Evolutionary conservation across 2,329 filamentous ascomycete genomes (phyloP).

Genomic region (Epichloe amarillans): DNA sequence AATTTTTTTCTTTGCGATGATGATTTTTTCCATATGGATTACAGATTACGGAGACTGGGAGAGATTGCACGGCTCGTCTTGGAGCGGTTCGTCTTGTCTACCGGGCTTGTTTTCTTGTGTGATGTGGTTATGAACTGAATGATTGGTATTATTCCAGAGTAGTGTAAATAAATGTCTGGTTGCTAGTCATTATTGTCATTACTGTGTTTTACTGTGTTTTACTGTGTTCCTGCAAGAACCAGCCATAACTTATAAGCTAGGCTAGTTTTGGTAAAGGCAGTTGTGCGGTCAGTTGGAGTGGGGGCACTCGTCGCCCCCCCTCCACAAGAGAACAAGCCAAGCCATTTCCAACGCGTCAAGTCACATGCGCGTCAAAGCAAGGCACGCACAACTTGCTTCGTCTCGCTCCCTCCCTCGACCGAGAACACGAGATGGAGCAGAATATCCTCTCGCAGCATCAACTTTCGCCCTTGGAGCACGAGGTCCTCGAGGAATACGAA

Average conservation of each 20-base stretch:
- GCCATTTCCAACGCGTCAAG: no score
- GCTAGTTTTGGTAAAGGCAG: no score
- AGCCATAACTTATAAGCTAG: no score
- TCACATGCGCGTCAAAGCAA: no score
- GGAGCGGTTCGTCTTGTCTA: neutral
- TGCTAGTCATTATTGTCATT: neutral
- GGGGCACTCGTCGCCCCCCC: no score
- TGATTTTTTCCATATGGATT: neutral
- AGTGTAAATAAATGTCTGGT: neutral
- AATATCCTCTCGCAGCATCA: constrained; percentile 34
- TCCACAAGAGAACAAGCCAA: no score
- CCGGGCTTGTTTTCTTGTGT: neutral
- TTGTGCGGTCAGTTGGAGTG: no score
- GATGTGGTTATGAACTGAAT: neutral
- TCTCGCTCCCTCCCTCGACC: no score
- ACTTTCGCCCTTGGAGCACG: constrained; percentile 74
- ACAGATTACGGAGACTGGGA: neutral
- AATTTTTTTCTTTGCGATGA: neutral
- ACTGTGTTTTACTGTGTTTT: no score
- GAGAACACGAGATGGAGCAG: constrained; percentile 8
- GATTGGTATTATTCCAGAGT: neutral
- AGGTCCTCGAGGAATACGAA: constrained; percentile 90
- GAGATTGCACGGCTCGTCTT: neutral
- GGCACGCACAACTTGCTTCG: no score
- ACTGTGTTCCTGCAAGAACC: no score